Conservation (phyloP, 1,284 basidiomycete genomes). For the Trametes sp. region DNA sequence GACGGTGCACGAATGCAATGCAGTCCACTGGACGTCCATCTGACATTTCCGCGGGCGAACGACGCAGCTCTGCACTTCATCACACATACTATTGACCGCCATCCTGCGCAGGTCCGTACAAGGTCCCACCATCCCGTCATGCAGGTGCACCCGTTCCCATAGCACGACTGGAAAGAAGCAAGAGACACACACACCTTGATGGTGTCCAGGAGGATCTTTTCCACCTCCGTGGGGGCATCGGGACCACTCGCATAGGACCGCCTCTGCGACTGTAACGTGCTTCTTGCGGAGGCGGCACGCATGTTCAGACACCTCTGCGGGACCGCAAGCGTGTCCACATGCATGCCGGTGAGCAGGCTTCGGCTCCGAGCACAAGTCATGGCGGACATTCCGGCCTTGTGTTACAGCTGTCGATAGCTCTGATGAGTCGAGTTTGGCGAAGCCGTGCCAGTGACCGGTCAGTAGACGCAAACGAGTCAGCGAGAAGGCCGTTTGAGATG, state of each 20-base stretch:
- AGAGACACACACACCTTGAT: constrained; percentile 59
- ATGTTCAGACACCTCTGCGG: not conserved
- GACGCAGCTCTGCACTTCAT: not conserved
- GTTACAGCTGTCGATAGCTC: not conserved
- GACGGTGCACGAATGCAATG: not conserved
- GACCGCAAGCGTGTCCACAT: not conserved
- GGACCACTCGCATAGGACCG: constrained; percentile 18
- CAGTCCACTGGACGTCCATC: not conserved
- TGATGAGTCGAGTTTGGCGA: not conserved
- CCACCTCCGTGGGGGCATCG: constrained; percentile 44
- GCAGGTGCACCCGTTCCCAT: too few relatives aligned
- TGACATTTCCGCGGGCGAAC: not conserved
- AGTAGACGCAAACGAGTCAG: constrained; percentile 14
- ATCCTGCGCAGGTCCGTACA: too few relatives aligned
- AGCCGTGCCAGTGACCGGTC: not conserved
- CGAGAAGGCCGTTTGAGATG: constrained; percentile 1
- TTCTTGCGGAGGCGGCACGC: not conserved
- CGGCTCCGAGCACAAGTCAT: constrained; percentile 32
- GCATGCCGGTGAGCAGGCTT: constrained; percentile 8
- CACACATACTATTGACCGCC: not conserved
- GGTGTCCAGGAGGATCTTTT: constrained; percentile 70
- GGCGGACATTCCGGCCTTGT: not conserved
- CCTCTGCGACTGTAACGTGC: not conserved
- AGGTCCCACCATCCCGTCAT: too few relatives aligned
- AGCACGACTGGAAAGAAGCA: too few relatives aligned